Evolutionary conservation across 1,284 basidiomycete species (phyloP), one percentile per base, ranked within the genome.

Genomic region (Trichosporon asahii): DNA sequence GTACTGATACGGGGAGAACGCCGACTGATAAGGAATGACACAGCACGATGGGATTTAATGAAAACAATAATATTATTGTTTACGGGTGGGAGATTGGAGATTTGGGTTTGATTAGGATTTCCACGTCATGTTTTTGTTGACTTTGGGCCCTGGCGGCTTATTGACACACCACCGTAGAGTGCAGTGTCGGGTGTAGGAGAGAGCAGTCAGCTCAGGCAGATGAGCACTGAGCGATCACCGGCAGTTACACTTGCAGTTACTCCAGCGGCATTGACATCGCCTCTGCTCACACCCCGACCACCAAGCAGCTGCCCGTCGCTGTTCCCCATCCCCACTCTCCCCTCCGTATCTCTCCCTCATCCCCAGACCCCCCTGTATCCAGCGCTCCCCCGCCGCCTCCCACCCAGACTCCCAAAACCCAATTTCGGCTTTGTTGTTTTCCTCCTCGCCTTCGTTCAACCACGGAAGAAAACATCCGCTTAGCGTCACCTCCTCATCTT

Each of bases 381-480:
- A 61, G 27, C 15, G 23, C 25, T 25, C 23, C 25, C 40, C 5
- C 64, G 8, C 64, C 40, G 21, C 40, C 21, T 21, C 64, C 46
- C 40, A 27, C 44, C 33, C 33, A 31, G 29, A 29, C 29, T 31
- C 57, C 57, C 57, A 31, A 61, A 61, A 31, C 29, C 18, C 57
- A 61, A n/a, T 61, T 61, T 61, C 57, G 57, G 57, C 57, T 61
- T 61, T 61, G 57, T 61, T 61, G 57, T 61, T 61, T 31, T 61
- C 57, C 27, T 61, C 27, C 57, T 18, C 27, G 6, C 57, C 27
- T n/a, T 31, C 29, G 29, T 33, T 29, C 27, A 18, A 61, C 57
- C 57, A 31, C 57, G 57, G 57, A 61, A 61, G 57, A 61, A 61
- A 61, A 61, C 57, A 61, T 31, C 57, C 57, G 57, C 57, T 31